These are phyloP conservation scores for Chlamydomonas incerta DNA, from an alignment of 139 green algal genomes.

Conservation along the genomic window DNA sequence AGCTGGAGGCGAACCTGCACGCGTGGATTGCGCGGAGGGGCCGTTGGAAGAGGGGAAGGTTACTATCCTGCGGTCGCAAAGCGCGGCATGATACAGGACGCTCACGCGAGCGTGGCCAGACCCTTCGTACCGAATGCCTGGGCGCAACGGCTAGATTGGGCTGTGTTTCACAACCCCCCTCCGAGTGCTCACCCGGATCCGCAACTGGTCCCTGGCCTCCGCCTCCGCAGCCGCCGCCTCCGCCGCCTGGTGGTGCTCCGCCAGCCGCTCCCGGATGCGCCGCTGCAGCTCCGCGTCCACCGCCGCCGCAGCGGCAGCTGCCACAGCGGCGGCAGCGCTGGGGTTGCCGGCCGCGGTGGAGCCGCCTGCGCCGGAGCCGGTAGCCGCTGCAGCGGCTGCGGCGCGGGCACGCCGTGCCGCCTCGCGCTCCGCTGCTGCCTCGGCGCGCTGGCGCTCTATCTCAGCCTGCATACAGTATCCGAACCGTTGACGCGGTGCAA, in stretches of 20 bases:
- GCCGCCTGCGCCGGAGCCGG: not conserved
- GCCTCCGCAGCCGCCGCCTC: constrained; percentile 20
- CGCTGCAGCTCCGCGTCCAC: constrained; percentile 3
- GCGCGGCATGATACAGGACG: no score
- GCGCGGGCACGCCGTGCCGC: constrained; percentile 10
- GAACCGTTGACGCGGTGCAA: not conserved
- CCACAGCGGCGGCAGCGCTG: not conserved
- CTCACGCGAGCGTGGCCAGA: no score
- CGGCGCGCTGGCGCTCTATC: constrained; percentile 27
- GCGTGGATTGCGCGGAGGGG: no score
- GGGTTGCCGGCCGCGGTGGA: not conserved
- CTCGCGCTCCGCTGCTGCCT: constrained; percentile 30
- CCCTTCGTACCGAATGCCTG: no score
- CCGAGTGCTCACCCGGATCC: not conserved
- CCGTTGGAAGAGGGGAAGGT: no score
- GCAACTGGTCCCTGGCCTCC: constrained; percentile 13
- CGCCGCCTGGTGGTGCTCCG: constrained; percentile 33
- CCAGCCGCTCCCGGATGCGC: constrained; percentile 25
- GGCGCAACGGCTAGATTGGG: no score
- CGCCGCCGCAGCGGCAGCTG: not conserved
- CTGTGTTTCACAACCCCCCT: no score
- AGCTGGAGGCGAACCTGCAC: constrained; percentile 7
- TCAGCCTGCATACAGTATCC: not conserved
- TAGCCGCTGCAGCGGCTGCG: not conserved
- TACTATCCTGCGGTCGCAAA: no score